Conservation (phyloP, 2,329 filamentous ascomycete species). For the Monosporascus cannonballus region DNA sequence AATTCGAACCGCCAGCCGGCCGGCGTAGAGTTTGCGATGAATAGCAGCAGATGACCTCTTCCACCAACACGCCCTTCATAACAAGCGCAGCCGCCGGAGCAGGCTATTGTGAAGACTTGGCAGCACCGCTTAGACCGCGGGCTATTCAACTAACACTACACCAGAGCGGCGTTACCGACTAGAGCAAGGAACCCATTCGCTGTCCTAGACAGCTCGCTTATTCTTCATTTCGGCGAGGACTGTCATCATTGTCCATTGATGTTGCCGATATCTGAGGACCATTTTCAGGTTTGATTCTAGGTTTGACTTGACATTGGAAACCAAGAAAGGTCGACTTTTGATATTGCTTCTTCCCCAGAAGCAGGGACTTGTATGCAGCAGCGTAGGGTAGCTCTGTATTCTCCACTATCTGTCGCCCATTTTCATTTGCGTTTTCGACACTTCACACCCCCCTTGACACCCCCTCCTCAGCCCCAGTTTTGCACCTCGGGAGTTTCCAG, state of each 20-base stretch:
- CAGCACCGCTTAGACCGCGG: background rate
- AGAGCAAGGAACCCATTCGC: conserved; percentile 11
- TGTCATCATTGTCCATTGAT: conserved; percentile 11
- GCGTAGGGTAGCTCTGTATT: background rate
- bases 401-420: background rate
- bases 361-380: too few species aligned
- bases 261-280: background rate
- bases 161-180: background rate
- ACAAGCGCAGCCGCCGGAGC: background rate
- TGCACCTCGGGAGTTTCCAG: conserved; percentile 24
- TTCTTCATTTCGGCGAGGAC: conserved; percentile 7
- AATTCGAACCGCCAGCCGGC: background rate
- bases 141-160: background rate
- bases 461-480: conserved; percentile 12
- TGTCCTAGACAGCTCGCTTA: conserved; percentile 5
- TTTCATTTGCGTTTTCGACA: conserved; percentile 16
- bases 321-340: background rate
- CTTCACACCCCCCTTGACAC: conserved; percentile 3
- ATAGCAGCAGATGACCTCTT: background rate
- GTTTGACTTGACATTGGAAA: background rate
- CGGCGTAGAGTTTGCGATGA: too few species aligned
- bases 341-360: background rate
- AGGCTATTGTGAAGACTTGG: background rate
- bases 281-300: background rate
- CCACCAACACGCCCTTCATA: background rate